Evolutionary conservation across 1,284 basidiomycete species (phyloP), one percentile per base, ranked within the genome.

Genomic region (Fomitiporia mediterranea): DNA sequence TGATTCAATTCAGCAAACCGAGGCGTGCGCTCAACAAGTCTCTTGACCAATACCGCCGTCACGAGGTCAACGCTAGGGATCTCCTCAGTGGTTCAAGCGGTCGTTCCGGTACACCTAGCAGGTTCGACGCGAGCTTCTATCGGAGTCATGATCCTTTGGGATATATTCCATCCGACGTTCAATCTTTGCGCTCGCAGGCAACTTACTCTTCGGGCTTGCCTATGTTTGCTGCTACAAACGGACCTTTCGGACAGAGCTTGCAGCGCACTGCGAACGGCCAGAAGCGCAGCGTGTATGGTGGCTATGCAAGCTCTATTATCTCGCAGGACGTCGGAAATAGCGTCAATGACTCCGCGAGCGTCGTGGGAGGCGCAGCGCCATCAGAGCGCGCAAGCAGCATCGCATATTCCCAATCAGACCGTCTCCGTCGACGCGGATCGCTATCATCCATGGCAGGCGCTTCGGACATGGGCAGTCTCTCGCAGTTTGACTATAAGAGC

Each of bases 1-100:
- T 99, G 95, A 98, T 99, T 56, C 97, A 98, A 69, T 98, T 99
- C 74, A 93, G 89, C 78, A 94, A 95, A 72, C 94, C 95, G 17
- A 83, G 93, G 53, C 86, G 92, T 55, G 82, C 91, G 4, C 78
- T 93, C 21, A 81, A 81, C 60, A 92, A 92, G 69, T 86, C 90
- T 1, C 86, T 93, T 81, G 93, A 95, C 63, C 91, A 89, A 55
- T 96, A 91, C 81, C 84, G 89, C 57, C 82, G 92, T 51, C 90
- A 94, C 65, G 93, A 95, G 69, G 90, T 91, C 5, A 88, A 76
- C 65, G 93, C 92, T 19, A 83, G 84, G 61, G 88, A 60, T 25
- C 38, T 53, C 46, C 39, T 58, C 40, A 57, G 55, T 46, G 19
- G 30, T 37, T 50, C 68, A 74, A 78, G 72, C 61, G 77, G 78